These are phyloP conservation scores for Cladophialophora exuberans DNA, from an alignment of 2,329 filamentous ascomycete species.

Conservation along the genomic window DNA sequence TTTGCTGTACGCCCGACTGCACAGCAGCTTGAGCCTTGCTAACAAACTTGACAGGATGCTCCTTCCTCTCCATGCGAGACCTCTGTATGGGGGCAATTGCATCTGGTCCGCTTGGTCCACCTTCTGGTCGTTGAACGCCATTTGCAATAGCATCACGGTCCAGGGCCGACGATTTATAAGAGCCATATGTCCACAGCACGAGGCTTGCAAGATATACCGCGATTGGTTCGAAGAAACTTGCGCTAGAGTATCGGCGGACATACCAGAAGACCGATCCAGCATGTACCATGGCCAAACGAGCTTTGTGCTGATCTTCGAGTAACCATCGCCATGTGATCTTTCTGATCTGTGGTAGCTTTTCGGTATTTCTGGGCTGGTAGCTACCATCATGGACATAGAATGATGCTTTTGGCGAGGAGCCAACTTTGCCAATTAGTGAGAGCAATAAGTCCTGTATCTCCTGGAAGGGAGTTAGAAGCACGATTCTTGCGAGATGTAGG, in stretches of 20 bases:
- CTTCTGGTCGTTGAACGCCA: slow-evolving; percentile 23
- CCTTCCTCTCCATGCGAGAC: slow-evolving; percentile 28
- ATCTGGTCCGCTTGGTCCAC: slow-evolving; percentile 26
- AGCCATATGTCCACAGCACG: slow-evolving; percentile 54
- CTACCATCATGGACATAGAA: slow-evolving; percentile 32
- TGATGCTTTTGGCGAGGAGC: slow-evolving; percentile 24
- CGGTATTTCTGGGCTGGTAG: slow-evolving; percentile 29
- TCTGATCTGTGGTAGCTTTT: slow-evolving; percentile 29
- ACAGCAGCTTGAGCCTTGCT: slow-evolving; percentile 14
- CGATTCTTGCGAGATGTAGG: slow-evolving; percentile 57
- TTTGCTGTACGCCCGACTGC: not conserved
- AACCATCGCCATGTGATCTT: slow-evolving; percentile 54
- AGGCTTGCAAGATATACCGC: slow-evolving; percentile 52
- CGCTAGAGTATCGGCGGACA: slow-evolving; percentile 53
- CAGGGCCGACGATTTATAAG: slow-evolving; percentile 30
- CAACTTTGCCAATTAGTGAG: slow-evolving; percentile 29
- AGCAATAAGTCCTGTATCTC: slow-evolving; percentile 45
- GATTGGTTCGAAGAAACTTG: slow-evolving; percentile 53
- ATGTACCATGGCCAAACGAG: slow-evolving; percentile 60
- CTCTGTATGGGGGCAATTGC: slow-evolving; percentile 25
- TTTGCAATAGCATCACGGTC: slow-evolving; percentile 24
- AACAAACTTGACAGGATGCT: slow-evolving; percentile 23
- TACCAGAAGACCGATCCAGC: slow-evolving; percentile 58
- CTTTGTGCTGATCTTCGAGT: slow-evolving; percentile 57
- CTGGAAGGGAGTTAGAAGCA: slow-evolving; percentile 54